phyloP scores from a whole-genome alignment of 2,329 filamentous ascomycete genomes.

The Hypoxylon sp. region DNA sequence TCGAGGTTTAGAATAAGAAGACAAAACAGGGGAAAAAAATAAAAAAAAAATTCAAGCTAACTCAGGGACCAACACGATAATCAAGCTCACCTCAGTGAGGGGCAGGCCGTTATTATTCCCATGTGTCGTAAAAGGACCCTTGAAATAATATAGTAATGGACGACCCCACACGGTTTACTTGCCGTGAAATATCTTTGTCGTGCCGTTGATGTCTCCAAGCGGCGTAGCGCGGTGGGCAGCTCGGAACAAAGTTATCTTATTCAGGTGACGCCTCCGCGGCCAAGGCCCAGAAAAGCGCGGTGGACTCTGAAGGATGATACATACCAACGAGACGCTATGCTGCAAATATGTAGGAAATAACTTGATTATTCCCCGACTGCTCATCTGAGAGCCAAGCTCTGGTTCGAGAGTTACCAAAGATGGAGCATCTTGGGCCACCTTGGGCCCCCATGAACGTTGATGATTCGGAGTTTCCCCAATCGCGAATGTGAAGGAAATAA shows the following conservation, averaged over 20 bases:
- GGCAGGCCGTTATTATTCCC: constrained; percentile 32
- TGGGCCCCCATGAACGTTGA: constrained; percentile 16
- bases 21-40: constrained; percentile 2
- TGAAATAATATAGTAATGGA: constrained; percentile 27
- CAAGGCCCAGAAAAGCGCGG: constrained; percentile 22
- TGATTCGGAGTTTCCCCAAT: constrained; percentile 25
- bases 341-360: constrained; percentile 8
- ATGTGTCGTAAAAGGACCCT: constrained; percentile 26
- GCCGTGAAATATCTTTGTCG: constrained; percentile 39
- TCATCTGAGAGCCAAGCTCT: constrained; percentile 13
- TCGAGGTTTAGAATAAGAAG: constrained; percentile 25
- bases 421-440: constrained; percentile 5
- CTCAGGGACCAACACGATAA: constrained; percentile 15
- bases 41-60: constrained; percentile 17
- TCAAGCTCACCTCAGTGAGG: constrained; percentile 26
- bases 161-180: constrained; percentile 40
- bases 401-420: constrained; percentile 11
- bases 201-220: constrained; percentile 39
- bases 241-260: constrained; percentile 30
- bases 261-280: constrained; percentile 34
- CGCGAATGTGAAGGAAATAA: constrained; percentile 21
- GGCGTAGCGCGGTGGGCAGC: constrained; percentile 40
- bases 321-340: constrained; percentile 16
- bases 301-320: constrained; percentile 28
- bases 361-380: constrained; percentile 15